Percentiles rank a stretch among this genome's conserved stretches.
Conservation (phyloP, 371 early-diverging fungal species). For the Gilbertella persicaria region DNA sequence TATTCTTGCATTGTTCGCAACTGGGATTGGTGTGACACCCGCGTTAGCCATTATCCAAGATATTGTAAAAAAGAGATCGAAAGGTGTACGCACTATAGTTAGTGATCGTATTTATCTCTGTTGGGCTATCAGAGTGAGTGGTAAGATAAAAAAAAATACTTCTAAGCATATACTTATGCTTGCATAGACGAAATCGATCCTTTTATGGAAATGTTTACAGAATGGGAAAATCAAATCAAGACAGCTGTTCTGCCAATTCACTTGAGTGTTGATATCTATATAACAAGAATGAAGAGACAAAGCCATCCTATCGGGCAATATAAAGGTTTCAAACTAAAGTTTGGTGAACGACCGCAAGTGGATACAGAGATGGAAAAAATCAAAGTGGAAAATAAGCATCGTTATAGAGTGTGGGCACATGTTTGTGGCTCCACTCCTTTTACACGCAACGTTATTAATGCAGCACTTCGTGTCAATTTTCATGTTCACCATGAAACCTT, state of each 20-base stretch:
- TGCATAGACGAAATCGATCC: conserved; percentile 36
- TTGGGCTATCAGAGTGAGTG: conserved; percentile 36
- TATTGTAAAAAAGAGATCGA: conserved; percentile 30
- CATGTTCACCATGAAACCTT: conserved; percentile 39
- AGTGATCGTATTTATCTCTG: conserved; percentile 37
- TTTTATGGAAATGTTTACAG: conserved; percentile 22
- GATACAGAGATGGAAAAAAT: conserved; percentile 23
- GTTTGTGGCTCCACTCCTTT: conserved; percentile 39
- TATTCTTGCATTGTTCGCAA: conserved; percentile 30
- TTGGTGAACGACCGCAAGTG: conserved; percentile 30
- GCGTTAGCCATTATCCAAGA: conserved; percentile 43
- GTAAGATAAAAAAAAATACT: conserved; percentile 11
- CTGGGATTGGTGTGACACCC: conserved; percentile 49
- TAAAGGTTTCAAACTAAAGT: conserved; percentile 12
- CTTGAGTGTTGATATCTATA: conserved; percentile 25
- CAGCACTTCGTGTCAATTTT: conserved; percentile 30
- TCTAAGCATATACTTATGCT: background rate
- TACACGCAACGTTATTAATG: conserved; percentile 31
- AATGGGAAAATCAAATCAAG: conserved; percentile 19
- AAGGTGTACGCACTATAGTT: conserved; percentile 30
- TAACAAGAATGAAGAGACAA: conserved; percentile 30
- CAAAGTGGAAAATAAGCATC: conserved; percentile 1
- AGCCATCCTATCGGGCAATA: conserved; percentile 12
- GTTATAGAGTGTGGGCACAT: conserved; percentile 29
- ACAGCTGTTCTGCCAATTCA: conserved; percentile 14